These are phyloP conservation scores for Tephrocybe sp. DNA, from an alignment of 768 basidiomycete species.

Conservation along the genomic window DNA sequence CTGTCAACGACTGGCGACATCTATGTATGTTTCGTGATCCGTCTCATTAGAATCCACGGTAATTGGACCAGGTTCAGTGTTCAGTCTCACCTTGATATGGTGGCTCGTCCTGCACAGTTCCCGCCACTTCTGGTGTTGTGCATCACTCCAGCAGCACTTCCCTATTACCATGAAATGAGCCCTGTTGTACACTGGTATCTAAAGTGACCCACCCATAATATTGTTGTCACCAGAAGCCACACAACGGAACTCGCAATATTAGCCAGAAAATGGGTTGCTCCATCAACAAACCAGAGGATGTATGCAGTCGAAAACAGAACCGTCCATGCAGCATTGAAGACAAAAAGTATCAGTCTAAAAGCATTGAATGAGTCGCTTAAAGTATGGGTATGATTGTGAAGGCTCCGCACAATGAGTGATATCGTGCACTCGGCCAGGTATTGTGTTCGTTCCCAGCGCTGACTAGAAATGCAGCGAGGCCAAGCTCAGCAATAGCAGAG, in stretches of 20 bases:
- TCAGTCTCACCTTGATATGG: constrained; percentile 49
- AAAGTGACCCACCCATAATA: constrained; percentile 59
- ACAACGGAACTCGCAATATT: constrained; percentile 75
- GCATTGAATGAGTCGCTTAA: no score
- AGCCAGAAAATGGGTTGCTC: constrained; percentile 67
- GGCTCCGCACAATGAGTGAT: constrained; percentile 61
- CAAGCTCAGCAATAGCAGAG: constrained; percentile 69
- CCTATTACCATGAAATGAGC: constrained; percentile 39
- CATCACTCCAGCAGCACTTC: constrained; percentile 66
- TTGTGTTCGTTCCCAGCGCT: constrained; percentile 62
- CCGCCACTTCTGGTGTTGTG: constrained; percentile 61
- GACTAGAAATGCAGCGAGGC: constrained; percentile 73
- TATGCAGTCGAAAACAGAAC: constrained; percentile 68
- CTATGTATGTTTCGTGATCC: constrained; percentile 27
- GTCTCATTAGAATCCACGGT: no score
- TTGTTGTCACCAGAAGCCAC: constrained; percentile 66
- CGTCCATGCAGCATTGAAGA: constrained; percentile 77
- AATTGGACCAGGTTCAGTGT: constrained; percentile 1
- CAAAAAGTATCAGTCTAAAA: constrained; percentile 52
- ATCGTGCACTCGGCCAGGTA: constrained; percentile 61
- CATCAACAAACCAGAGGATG: constrained; percentile 68
- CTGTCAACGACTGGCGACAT: constrained; percentile 72
- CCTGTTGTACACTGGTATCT: not conserved
- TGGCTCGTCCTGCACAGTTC: constrained; percentile 51
- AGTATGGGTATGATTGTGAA: not conserved